Percentiles rank a stretch among this genome's conserved stretches.
phyloP scores from a whole-genome alignment of 1,139 yeast genomes.

The Casaregolazyma suthepensis region DNA sequence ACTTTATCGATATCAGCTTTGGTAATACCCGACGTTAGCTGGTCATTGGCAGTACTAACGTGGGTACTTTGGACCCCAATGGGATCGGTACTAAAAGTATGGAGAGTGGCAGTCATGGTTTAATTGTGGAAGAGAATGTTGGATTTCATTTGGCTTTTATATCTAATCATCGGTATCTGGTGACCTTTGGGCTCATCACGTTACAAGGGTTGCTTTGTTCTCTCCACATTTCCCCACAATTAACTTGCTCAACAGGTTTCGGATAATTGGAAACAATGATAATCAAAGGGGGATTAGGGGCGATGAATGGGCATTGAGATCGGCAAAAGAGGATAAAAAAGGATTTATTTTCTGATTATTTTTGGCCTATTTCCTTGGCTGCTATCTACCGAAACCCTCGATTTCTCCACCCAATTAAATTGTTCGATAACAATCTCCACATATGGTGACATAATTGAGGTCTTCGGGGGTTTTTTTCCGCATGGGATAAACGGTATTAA shows the following conservation, averaged over 20 bases:
- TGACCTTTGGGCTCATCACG: not conserved
- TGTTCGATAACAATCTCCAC: not conserved
- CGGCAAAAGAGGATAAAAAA: not conserved
- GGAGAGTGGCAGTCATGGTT: conserved; percentile 5
- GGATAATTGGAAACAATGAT: not conserved
- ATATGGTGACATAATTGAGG: not conserved
- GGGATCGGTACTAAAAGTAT: conserved; percentile 1
- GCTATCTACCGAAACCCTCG: not conserved
- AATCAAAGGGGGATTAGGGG: not conserved
- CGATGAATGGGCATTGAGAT: not conserved
- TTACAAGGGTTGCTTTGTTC: not conserved
- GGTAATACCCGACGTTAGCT: conserved; percentile 1
- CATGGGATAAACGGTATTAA: not conserved
- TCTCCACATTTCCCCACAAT: not conserved
- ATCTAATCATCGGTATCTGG: not conserved
- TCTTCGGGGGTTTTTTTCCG: too few relatives aligned
- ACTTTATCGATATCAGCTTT: conserved; percentile 4
- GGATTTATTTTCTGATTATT: not conserved
- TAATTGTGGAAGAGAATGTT: not conserved
- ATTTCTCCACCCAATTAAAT: not conserved
- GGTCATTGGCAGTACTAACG: not conserved
- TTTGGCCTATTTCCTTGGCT: not conserved
- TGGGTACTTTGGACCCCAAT: conserved; percentile 6
- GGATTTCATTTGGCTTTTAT: not conserved
- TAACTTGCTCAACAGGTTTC: not conserved